Base-by-base conservation (phyloP, 257 asterid genomes). In the Solanum corneliomulleri region DNA sequence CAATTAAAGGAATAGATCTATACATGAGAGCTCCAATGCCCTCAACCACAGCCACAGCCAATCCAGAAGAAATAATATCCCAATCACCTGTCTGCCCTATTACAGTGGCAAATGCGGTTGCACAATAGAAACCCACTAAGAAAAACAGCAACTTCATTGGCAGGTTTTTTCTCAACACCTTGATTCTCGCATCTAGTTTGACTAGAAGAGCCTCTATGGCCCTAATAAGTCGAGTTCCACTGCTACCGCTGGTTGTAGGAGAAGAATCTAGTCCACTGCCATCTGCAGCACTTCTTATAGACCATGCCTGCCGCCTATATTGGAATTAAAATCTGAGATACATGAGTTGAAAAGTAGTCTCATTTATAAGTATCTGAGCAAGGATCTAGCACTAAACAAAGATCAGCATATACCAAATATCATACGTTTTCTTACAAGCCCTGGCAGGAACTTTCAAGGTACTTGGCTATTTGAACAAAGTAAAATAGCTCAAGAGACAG, bases 41-140 rank as follows among this genome's bases (percentile, higher is more conserved):
- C 92, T 97, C 99, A 60, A 97, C 98, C n/a, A 95, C 89, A 70
- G 93, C 98, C 86, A 95, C 98, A 66, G 98, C 88, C 89, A 97
- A 86, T 33, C 94, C 99, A 58, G 99, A 98, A 71, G 99, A 95
- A 83, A 97, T 90, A 87, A 97, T 94, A 90, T 97, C 99, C 99
- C 99, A 95, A 64, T 95, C 99, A 71, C 99, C 99, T 3, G 99
- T 97, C 89, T 95, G 99, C 85, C 99, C 99, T 72, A 97, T 97
- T 62, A 91, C 97, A 41, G 99, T 96, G 69, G 99, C 97, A 72
- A 95, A 94, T 47, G 97, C 98, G 4, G 99, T 97, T 70, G 99
- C 96, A 88, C 97, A 95, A 88, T 95, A 97, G 89, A 97, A 95
- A 16, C 99, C 99, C 85, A 91, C 98, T 87, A 97, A 93, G 92